These are phyloP conservation scores for Mortierella sp. DNA, from an alignment of 371 early-diverging fungal species.

Conservation along the genomic window DNA sequence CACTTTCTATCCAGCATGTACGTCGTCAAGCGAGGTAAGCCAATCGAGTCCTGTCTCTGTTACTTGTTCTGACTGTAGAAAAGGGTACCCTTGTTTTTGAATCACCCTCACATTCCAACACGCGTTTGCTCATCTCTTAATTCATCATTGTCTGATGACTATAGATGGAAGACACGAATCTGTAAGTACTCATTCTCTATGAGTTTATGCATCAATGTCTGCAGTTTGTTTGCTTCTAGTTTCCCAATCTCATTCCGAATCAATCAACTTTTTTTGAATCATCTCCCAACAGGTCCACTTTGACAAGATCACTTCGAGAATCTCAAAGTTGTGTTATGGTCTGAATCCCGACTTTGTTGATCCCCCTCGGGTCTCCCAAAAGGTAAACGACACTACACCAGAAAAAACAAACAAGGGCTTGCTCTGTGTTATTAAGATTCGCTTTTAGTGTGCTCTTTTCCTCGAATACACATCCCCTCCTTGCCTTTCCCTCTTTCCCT, in stretches of 20 bases:
- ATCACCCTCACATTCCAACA: neutral
- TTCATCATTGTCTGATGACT: neutral
- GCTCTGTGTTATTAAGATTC: neutral
- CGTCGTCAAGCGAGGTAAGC: constrained; percentile 58
- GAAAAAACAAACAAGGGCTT: too few species aligned
- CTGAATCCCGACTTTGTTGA: constrained; percentile 94
- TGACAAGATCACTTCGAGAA: constrained; percentile 63
- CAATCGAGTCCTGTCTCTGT: neutral
- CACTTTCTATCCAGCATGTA: constrained; percentile 26
- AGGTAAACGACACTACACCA: constrained; percentile 77
- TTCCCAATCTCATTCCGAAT: neutral
- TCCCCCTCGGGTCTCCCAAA: constrained; percentile 93
- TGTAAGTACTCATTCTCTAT: constrained; percentile 20
- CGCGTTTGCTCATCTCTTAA: neutral
- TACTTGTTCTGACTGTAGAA: neutral
- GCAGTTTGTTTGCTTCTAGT: neutral
- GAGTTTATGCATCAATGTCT: neutral
- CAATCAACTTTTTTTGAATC: neutral
- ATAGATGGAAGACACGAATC: constrained; percentile 57
- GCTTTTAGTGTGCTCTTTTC: neutral
- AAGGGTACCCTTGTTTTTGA: neutral
- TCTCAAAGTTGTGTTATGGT: constrained; percentile 94
- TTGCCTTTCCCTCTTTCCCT: neutral
- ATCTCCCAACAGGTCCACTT: constrained; percentile 47
- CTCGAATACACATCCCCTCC: neutral